phyloP scores from a whole-genome alignment of 208 protist genomes.

The Trypanosoma scelopori region DNA sequence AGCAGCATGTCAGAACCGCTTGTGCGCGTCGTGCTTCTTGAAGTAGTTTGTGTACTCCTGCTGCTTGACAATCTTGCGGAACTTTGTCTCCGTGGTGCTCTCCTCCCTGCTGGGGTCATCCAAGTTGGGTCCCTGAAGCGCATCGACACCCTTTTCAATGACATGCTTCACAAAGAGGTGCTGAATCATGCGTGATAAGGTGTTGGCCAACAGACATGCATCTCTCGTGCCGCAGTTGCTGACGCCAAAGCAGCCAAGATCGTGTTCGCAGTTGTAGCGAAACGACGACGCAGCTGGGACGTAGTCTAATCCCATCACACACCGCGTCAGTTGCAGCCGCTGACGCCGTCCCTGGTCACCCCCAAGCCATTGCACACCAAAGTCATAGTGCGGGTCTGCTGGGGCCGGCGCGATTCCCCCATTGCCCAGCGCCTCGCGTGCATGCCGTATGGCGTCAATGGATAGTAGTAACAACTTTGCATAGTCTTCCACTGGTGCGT shows the following conservation, averaged over 20 bases:
- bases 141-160: slow-evolving; percentile 51
- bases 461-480: slow-evolving; percentile 77
- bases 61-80: slow-evolving; percentile 49
- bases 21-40: slow-evolving; percentile 68
- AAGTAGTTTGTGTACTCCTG: slow-evolving; percentile 65
- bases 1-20: slow-evolving; percentile 35
- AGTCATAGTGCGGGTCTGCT: slow-evolving; percentile 48
- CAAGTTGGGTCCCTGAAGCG: slow-evolving; percentile 45
- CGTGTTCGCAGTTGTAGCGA: slow-evolving; percentile 60
- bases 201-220: slow-evolving; percentile 58
- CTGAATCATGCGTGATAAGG: slow-evolving; percentile 64
- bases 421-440: slow-evolving; percentile 41
- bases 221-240: slow-evolving; percentile 62
- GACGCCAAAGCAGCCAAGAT: slow-evolving; percentile 79
- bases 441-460: slow-evolving; percentile 71
- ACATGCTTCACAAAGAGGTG: slow-evolving; percentile 80
- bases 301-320: slow-evolving; percentile 35
- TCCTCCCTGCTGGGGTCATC: slow-evolving; percentile 41
- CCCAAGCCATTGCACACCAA: slow-evolving; percentile 61
- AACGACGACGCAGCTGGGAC: slow-evolving; percentile 63
- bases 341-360: slow-evolving; percentile 15
- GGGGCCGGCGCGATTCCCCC: not conserved
- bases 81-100: slow-evolving; percentile 39
- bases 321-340: slow-evolving; percentile 36
- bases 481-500: slow-evolving; percentile 78